Evolutionary conservation across 169 alveolate genomes (phyloP).

Genomic region (Plasmodium gonderi): DNA sequence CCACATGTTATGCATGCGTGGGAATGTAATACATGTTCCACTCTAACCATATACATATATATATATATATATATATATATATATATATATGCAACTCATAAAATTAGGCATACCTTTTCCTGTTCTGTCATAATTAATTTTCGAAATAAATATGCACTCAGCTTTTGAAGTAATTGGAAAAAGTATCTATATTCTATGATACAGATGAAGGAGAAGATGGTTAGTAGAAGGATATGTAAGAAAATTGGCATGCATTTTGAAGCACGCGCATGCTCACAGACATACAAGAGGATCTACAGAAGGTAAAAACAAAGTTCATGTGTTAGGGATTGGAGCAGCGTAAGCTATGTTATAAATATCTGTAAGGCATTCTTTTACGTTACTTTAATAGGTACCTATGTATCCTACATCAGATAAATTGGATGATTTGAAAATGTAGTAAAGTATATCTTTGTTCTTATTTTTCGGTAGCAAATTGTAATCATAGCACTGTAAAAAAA

Average conservation of each 20-base stretch:
- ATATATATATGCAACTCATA: neutral
- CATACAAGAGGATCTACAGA: too few relatives aligned
- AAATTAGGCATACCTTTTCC: constrained; percentile 31
- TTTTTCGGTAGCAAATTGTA: constrained; percentile 50
- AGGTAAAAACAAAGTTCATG: too few relatives aligned
- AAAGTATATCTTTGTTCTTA: constrained; percentile 26
- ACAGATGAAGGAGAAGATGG: neutral
- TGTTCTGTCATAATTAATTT: constrained; percentile 69
- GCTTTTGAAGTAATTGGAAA: constrained; percentile 44
- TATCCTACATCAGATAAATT: constrained; percentile 11
- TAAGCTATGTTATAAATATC: neutral
- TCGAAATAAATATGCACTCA: constrained; percentile 57
- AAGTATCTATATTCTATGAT: constrained; percentile 48
- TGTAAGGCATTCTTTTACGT: neutral
- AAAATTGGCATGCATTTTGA: too few relatives aligned
- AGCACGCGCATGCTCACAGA: too few relatives aligned
- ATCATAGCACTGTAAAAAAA: constrained; percentile 48
- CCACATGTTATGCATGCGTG: too few relatives aligned
- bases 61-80: neutral
- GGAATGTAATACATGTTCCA: too few relatives aligned
- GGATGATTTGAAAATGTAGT: constrained; percentile 40
- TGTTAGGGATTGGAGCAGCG: neutral
- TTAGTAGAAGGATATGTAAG: neutral
- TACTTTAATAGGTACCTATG: constrained; percentile 20
- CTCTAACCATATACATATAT: neutral